Percentiles rank a stretch among this genome's conserved stretches.
Evolutionary conservation across 495 filamentous ascomycete genomes (phyloP).

Genomic region (Neurospora terricola): DNA sequence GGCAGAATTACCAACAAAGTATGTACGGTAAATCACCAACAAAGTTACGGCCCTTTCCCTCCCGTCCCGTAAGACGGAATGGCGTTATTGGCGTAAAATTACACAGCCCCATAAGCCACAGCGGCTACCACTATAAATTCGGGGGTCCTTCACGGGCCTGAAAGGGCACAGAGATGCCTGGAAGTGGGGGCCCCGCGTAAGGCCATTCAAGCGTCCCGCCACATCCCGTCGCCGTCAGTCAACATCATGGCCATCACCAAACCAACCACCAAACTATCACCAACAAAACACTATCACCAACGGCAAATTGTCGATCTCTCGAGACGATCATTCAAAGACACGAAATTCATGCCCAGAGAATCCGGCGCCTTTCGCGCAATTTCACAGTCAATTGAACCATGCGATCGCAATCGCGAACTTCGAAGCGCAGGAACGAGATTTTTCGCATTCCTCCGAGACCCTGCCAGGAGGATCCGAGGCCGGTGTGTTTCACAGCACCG

Average conservation of each 20-base stretch:
- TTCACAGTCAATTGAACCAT: background rate
- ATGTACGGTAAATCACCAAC: background rate
- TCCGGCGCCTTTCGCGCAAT: background rate
- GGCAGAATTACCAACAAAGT: background rate
- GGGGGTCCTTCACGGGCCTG: background rate
- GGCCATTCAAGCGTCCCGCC: background rate
- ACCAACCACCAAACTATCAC: background rate
- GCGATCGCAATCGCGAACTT: background rate
- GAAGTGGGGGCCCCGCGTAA: background rate
- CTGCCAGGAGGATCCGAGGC: background rate
- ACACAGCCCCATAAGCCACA: background rate
- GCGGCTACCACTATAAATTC: background rate
- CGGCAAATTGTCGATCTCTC: background rate
- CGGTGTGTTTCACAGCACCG: background rate
- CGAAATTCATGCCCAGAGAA: background rate
- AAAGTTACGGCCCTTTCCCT: background rate
- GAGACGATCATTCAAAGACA: background rate
- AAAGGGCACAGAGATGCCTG: background rate
- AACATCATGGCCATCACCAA: background rate
- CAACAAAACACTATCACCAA: background rate
- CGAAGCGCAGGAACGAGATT: background rate
- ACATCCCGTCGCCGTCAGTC: background rate
- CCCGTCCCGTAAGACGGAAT: background rate
- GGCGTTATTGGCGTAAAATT: background rate
- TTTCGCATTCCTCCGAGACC: background rate